phyloP scores from a whole-genome alignment of 2,329 filamentous ascomycete genomes.

The Amylocarpus encephaloides region DNA sequence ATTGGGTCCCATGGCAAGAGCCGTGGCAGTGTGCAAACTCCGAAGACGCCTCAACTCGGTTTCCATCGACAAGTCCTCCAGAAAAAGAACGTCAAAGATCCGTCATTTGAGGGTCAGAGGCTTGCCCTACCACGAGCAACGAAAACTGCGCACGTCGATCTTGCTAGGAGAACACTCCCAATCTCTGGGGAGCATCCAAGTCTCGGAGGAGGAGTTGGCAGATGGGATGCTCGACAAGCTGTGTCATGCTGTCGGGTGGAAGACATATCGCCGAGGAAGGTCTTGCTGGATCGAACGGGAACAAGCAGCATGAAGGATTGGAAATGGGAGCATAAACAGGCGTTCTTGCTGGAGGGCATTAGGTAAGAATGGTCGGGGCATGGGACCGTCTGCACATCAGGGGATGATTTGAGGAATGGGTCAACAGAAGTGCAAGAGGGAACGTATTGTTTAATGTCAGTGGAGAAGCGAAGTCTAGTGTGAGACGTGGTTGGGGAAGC shows the following conservation, averaged over 20 bases:
- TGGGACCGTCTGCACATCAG: neutral
- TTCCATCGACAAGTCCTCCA: neutral
- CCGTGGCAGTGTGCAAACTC: conserved; percentile 7
- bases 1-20: neutral
- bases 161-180: conserved; percentile 2
- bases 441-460: no score
- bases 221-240: neutral
- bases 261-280: neutral
- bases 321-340: no score
- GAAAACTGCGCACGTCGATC: conserved; percentile 3
- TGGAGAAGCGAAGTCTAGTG: no score
- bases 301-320: no score
- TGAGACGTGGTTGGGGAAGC: no score
- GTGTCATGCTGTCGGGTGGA: conserved; percentile 10
- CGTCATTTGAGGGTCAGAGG: conserved; percentile 1
- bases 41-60: conserved; percentile 2
- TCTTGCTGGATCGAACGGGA: conserved; percentile 3
- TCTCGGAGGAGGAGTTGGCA: conserved; percentile 4
- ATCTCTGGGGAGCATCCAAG: conserved; percentile 1
- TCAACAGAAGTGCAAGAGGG: no score
- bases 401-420: no score
- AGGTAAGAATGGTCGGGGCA: neutral
- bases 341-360: neutral
- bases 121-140: conserved; percentile 5
- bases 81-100: neutral